phyloP scores from a whole-genome alignment of 192 early-diverging fungal species.

The Coemansia sp. region DNA sequence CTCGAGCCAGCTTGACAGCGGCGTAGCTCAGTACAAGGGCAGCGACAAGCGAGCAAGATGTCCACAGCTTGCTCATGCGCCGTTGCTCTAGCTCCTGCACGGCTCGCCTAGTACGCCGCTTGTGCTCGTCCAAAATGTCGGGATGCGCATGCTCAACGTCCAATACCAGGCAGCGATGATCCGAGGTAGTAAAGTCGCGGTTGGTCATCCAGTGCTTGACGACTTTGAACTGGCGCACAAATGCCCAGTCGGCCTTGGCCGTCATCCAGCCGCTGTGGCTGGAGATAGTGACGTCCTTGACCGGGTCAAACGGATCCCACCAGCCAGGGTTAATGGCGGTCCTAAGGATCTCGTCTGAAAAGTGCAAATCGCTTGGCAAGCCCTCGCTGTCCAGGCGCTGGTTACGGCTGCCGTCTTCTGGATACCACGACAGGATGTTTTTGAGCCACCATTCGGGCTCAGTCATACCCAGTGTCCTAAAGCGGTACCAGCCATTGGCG shows the following conservation, averaged over 20 bases:
- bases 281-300: slow-evolving; percentile 63
- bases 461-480: slow-evolving; percentile 59
- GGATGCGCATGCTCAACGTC: slow-evolving; percentile 47
- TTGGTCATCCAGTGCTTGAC: slow-evolving; percentile 60
- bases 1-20: slow-evolving; percentile 23
- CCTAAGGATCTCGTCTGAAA: slow-evolving; percentile 37
- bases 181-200: slow-evolving; percentile 61
- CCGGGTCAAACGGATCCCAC: slow-evolving; percentile 67
- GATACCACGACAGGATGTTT: slow-evolving; percentile 58
- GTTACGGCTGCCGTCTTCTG: slow-evolving; percentile 34
- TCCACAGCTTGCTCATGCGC: slow-evolving; percentile 32
- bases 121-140: slow-evolving; percentile 34
- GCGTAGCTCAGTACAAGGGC: slow-evolving; percentile 26
- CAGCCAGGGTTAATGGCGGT: slow-evolving; percentile 71
- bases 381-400: slow-evolving; percentile 15
- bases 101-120: slow-evolving; percentile 8
- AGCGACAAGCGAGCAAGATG: slow-evolving; percentile 30
- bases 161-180: slow-evolving; percentile 71
- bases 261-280: slow-evolving; percentile 65
- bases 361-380: slow-evolving; percentile 16
- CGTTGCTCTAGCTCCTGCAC: slow-evolving; percentile 24
- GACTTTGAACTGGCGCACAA: slow-evolving; percentile 59
- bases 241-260: slow-evolving; percentile 74
- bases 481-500: slow-evolving; percentile 64
- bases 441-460: slow-evolving; percentile 72